Evolutionary conservation across 139 green algal genomes (phyloP).

Genomic region (Tetradesmus obliquus): DNA sequence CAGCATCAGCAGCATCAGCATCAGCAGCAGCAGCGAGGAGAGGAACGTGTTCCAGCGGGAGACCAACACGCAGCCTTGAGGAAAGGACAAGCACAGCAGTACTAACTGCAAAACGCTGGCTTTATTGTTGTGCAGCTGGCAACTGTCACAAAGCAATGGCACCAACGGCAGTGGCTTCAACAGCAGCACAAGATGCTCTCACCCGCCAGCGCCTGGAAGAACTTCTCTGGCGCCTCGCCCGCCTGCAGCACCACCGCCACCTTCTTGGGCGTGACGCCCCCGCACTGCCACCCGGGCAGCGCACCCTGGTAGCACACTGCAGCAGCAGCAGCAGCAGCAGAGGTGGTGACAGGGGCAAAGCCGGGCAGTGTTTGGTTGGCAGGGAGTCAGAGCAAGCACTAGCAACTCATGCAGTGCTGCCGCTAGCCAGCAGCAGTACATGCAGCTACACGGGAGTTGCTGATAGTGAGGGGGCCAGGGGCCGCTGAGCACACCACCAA

Average conservation of each 20-base stretch:
- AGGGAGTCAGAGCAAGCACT: too few species aligned
- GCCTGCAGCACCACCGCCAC: conserved; percentile 1
- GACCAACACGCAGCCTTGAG: too few species aligned
- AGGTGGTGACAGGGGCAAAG: background rate
- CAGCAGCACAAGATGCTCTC: background rate
- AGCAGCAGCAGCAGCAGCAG: background rate
- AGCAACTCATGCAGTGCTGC: too few species aligned
- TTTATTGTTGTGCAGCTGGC: too few species aligned
- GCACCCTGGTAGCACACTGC: background rate
- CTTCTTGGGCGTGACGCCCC: background rate
- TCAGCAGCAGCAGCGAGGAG: background rate
- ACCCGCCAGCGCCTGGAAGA: conserved; percentile 26
- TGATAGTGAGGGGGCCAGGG: too few species aligned
- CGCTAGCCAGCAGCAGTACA: too few species aligned
- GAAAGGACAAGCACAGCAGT: too few species aligned
- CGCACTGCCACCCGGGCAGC: background rate
- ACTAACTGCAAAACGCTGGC: too few species aligned
- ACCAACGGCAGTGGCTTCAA: too few species aligned
- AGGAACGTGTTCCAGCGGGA: background rate
- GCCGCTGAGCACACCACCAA: too few species aligned
- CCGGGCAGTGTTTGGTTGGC: background rate
- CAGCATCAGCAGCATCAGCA: background rate
- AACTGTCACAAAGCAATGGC: too few species aligned
- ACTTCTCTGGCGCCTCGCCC: background rate
- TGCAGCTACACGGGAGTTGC: too few species aligned